phyloP scores from a whole-genome alignment of 1,284 basidiomycete species.

The Trichosporon sp. region DNA sequence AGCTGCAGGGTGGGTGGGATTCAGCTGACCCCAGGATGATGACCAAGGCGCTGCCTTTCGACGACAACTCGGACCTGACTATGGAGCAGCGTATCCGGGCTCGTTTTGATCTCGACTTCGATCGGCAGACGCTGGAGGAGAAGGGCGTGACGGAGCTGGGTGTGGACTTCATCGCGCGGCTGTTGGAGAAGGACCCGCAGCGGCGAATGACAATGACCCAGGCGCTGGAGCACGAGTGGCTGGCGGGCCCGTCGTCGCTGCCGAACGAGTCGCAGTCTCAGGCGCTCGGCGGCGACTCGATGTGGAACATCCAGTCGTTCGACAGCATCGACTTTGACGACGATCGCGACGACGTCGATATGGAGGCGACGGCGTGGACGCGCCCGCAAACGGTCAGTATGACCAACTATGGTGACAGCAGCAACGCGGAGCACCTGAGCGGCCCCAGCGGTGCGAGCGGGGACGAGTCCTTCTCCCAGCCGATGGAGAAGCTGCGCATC shows the following conservation, averaged over 20 bases:
- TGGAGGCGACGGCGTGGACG: conserved; percentile 32
- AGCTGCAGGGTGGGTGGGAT: conserved; percentile 37
- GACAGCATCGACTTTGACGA: conserved; percentile 33
- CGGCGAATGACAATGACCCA: conserved; percentile 64
- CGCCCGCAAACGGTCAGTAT: conserved; percentile 45
- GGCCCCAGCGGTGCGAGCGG: conserved; percentile 28
- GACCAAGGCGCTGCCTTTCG: conserved; percentile 56
- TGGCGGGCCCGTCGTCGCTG: conserved; percentile 54
- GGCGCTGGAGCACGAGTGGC: conserved; percentile 69
- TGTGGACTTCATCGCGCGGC: conserved; percentile 60
- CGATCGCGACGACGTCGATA: conserved; percentile 27
- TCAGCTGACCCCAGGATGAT: conserved; percentile 48
- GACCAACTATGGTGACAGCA: conserved; percentile 44
- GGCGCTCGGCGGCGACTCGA: conserved; percentile 46
- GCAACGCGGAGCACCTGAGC: conserved; percentile 17
- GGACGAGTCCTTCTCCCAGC: conserved; percentile 44
- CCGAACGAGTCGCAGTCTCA: conserved; percentile 36
- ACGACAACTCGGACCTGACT: conserved; percentile 51
- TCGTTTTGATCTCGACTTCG: conserved; percentile 65
- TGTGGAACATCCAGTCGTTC: conserved; percentile 49
- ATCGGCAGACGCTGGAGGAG: conserved; percentile 63
- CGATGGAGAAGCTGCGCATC: conserved; percentile 45
- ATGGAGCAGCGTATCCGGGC: conserved; percentile 60
- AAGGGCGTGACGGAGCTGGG: conserved; percentile 42
- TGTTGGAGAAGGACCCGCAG: conserved; percentile 63